Base-by-base conservation (phyloP, 148 eudicot genomes). In the Persicaria maculosa region DNA sequence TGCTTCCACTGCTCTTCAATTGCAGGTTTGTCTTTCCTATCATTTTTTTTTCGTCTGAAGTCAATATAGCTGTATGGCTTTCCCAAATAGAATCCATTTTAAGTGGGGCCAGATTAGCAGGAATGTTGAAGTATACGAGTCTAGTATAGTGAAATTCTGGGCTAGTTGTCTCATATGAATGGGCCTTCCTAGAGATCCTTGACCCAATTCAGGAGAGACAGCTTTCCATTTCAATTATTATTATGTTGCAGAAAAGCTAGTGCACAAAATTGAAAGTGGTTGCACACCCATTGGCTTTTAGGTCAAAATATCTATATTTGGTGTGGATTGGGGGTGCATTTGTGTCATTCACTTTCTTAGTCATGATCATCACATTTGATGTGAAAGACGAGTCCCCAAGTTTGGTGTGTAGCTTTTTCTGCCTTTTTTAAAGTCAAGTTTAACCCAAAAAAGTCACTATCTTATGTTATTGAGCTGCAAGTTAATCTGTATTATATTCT, bases 61-160 rank as follows among this genome's bases (percentile, higher is more conserved):
- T 62, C 69, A 73, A 54, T 71, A 72, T 31, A 69, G 77, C 22
- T 76, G 55, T 50, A 20, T 53, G 10, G 61, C 53, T 55, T 47
- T 74, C 40, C 52, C 70, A 14, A 22, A 76, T 50, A 62, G 74
- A 47, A 83, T 47, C 55, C 55, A 69, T 59, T 50, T 69, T 43
- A 76, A 78, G 67, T 55, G 67, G 50, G 75, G 71, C 64, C 74
- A 31, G 16, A 57, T 76, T 85, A 77, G 64, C 76, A 43, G 40
- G 75, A 46, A 44, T 7, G 58, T 65, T 65, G 6, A 22, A 16
- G 5, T 4, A 22, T 59, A 16, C 31, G 47, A 16, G 47, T 44
- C 14, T 72, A 19, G 15, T 64, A 44, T 45, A 17, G 1, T 19
- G 44, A 54, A 11, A 43, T 45, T 59, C 40, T 36, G 31, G 11